A percentile compares a stretch with the other conserved stretches of the same genome.
phyloP scores from a whole-genome alignment of 257 asterid species.

The Petrea volubilis region DNA sequence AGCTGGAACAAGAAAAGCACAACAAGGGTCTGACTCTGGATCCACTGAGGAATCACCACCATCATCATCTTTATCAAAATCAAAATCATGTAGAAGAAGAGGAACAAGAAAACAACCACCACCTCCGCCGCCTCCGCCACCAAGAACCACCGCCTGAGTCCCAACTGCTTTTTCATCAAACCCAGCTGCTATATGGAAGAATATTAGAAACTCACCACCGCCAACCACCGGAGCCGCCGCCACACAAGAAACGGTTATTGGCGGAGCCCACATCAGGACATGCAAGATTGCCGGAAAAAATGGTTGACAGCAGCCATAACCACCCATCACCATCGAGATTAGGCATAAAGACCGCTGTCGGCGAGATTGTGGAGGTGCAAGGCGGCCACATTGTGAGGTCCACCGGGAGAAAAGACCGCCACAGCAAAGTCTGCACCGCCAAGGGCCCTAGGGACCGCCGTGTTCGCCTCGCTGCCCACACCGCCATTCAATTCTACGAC shows the following conservation, averaged over 20 bases:
- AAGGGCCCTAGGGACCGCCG: slow-evolving; percentile 98
- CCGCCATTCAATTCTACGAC: slow-evolving; percentile 97
- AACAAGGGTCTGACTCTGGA: slow-evolving; percentile 85
- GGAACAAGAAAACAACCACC: background rate
- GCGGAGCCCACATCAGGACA: slow-evolving; percentile 52
- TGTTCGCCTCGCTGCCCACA: slow-evolving; percentile 96
- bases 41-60: slow-evolving; percentile 62
- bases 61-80: slow-evolving; percentile 32
- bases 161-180: slow-evolving; percentile 30
- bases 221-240: slow-evolving; percentile 13
- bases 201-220: slow-evolving; percentile 28
- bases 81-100: slow-evolving; percentile 23
- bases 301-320: slow-evolving; percentile 50
- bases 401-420: slow-evolving; percentile 95
- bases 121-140: background rate
- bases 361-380: slow-evolving; percentile 90
- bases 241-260: slow-evolving; percentile 57
- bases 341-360: slow-evolving; percentile 41
- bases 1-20: slow-evolving; percentile 65
- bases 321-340: slow-evolving; percentile 49
- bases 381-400: slow-evolving; percentile 99
- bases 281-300: slow-evolving; percentile 63
- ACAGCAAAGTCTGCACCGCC: slow-evolving; percentile 99
- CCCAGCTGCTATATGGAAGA: slow-evolving; percentile 35
- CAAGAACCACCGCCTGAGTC: slow-evolving; percentile 21